Evolutionary conservation across 805 yeast genomes (phyloP), one percentile per base, ranked within the genome.

Genomic region (Ogataea glucozyma): DNA sequence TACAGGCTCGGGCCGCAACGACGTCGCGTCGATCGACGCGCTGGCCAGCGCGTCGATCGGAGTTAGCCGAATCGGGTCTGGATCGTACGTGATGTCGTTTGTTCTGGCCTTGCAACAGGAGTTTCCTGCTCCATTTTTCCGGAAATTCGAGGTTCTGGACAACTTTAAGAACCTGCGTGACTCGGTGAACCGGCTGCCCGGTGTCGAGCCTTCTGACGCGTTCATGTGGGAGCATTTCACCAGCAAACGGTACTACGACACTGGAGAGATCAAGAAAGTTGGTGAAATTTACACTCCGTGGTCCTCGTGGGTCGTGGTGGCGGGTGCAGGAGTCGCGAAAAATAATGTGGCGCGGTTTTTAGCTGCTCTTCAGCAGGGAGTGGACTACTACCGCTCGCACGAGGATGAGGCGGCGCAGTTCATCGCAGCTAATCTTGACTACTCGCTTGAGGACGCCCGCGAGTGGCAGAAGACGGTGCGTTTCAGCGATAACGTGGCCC

Each of bases 161-260:
- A 86, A 76, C 47, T 89, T 89, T 67, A 74, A 76, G 57, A 86
- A 85, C 57, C 72, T 89, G 56, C 73, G 97, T 48, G 87, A 79
- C 49, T 81, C 89, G 2, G 97, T 89, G 27, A 88, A 88, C 64
- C 65, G 67, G 52, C 66, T 64, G 46, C 71, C 64, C 10, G 69
- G 61, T 3, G 70, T 73, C 17, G 64, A 62, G 22, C 60, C 71
- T 16, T 72, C 83, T 26, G 97, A 89, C 58, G 95, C 91, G 2
- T 89, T 89, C 64, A 85, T 90, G 96, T 89, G 97, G 97, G 97
- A 89, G 58, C 76, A 85, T 64, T 89, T 89, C 70, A 89, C 97
- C 1, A 80, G 90, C 24, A 89, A 89, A 60, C 79, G 78, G 60
- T 89, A 86, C 67, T 88, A 85, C 62, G 96, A 87, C 57, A 74